Percentiles rank a stretch among this genome's conserved stretches.
These are phyloP conservation scores for Neurospora hispaniola DNA, from an alignment of 495 filamentous ascomycete species.

Conservation along the genomic window DNA sequence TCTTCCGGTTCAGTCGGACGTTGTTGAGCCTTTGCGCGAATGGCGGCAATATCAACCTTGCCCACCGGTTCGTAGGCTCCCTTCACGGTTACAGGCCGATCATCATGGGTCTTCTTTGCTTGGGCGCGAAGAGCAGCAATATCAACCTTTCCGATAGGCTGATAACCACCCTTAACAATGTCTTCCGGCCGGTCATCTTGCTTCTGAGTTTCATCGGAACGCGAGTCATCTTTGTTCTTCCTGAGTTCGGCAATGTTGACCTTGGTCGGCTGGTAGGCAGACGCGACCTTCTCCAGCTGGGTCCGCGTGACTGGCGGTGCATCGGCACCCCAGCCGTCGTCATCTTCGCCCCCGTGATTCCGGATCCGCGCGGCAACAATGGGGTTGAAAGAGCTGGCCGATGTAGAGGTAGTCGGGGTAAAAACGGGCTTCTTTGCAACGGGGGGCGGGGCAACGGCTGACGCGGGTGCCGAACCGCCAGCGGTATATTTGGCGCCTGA, in stretches of 20 bases:
- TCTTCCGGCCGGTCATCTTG: slow-evolving; percentile 38
- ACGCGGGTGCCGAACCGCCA: slow-evolving; percentile 38
- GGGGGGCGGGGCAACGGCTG: slow-evolving; percentile 49
- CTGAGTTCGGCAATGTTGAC: slow-evolving; percentile 76
- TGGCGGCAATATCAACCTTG: slow-evolving; percentile 91
- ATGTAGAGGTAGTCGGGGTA: slow-evolving; percentile 62
- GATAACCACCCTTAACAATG: slow-evolving; percentile 83
- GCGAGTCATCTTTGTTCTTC: slow-evolving; percentile 53
- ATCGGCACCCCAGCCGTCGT: slow-evolving; percentile 94
- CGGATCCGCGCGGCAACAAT: slow-evolving; percentile 43
- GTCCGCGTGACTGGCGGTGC: slow-evolving; percentile 79
- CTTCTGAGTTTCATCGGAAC: slow-evolving; percentile 32
- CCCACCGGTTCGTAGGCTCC: slow-evolving; percentile 88
- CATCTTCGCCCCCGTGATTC: slow-evolving; percentile 32
- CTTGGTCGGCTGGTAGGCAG: slow-evolving; percentile 88
- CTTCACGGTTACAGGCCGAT: slow-evolving; percentile 73
- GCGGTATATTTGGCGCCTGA: slow-evolving; percentile 90
- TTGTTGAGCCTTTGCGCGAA: slow-evolving; percentile 63
- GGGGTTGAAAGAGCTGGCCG: slow-evolving; percentile 55
- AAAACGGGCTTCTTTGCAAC: slow-evolving; percentile 81
- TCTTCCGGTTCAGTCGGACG: slow-evolving; percentile 41
- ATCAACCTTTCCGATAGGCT: slow-evolving; percentile 91
- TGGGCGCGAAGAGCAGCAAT: slow-evolving; percentile 79
- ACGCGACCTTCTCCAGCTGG: slow-evolving; percentile 82
- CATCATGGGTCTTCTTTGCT: slow-evolving; percentile 60